Conservation (phyloP, 805 yeast genomes). For the Diddensiella transvaalensis region DNA sequence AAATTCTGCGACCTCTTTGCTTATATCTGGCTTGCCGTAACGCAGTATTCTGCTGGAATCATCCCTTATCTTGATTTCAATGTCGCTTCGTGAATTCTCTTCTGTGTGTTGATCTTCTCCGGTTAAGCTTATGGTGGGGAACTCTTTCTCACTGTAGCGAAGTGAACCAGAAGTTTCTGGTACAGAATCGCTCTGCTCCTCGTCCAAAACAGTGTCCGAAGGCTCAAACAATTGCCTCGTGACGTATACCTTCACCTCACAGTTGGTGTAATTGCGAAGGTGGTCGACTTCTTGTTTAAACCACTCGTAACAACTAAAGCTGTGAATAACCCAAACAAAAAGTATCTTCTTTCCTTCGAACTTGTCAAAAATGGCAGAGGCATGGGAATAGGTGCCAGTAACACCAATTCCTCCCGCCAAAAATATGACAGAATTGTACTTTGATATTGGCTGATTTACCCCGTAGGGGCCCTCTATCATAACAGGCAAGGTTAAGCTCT, state of each 20-base stretch:
- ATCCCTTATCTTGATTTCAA: not conserved
- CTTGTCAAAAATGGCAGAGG: conserved; percentile 26
- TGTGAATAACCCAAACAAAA: conserved; percentile 61
- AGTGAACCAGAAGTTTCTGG: not conserved
- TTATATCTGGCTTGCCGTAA: conserved; percentile 13
- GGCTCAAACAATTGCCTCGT: conserved; percentile 11
- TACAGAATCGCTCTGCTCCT: not conserved
- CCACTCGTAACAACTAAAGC: conserved; percentile 46
- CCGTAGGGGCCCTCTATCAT: conserved; percentile 72
- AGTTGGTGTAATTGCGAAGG: conserved; percentile 26
- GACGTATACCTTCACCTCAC: conserved; percentile 23
- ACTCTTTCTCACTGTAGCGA: not conserved
- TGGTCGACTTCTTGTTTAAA: conserved; percentile 39
- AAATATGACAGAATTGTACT: conserved; percentile 53
- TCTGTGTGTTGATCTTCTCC: not conserved
- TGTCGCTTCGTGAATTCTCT: not conserved
- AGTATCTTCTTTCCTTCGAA: conserved; percentile 36
- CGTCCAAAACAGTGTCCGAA: conserved; percentile 1
- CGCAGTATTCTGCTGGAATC: not conserved
- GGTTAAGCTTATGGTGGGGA: not conserved
- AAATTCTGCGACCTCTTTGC: conserved; percentile 11
- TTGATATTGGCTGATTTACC: conserved; percentile 43
- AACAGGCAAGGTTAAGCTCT: conserved; percentile 8
- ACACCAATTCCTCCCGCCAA: conserved; percentile 76
- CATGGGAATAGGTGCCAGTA: conserved; percentile 55